These are phyloP conservation scores for Pistacia integerrima DNA, from an alignment of 345 rosid species.

Conservation along the genomic window DNA sequence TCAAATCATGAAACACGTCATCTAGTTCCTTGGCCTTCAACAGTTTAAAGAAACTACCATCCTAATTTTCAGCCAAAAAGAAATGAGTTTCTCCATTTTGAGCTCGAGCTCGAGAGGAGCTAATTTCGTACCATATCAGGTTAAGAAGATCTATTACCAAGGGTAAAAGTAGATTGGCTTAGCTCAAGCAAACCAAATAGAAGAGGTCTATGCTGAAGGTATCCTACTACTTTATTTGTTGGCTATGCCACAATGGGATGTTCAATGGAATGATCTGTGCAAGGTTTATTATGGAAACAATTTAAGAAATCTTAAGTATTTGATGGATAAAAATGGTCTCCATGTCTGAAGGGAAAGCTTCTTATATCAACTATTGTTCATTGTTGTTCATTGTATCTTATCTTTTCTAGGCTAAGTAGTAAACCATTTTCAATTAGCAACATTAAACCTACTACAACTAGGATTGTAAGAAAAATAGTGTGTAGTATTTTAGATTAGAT, in stretches of 20 bases:
- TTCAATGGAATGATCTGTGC: background rate
- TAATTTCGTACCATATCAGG: background rate
- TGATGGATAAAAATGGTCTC: background rate
- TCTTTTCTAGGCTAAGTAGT: background rate
- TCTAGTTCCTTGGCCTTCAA: background rate
- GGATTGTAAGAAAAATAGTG: background rate
- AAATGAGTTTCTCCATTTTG: background rate
- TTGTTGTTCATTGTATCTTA: background rate
- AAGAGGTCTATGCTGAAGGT: background rate
- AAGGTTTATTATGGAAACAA: background rate
- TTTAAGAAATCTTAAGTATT: background rate
- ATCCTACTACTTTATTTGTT: background rate
- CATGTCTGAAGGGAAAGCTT: background rate
- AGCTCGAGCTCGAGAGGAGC: background rate
- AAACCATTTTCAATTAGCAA: slow-evolving; percentile 1
- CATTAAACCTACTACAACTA: background rate
- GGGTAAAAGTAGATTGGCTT: background rate
- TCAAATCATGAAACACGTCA: background rate
- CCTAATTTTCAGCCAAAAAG: background rate
- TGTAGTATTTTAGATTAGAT: background rate
- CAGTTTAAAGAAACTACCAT: background rate
- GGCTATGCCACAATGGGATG: background rate
- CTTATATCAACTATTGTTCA: background rate
- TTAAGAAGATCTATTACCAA: background rate
- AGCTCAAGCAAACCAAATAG: background rate